A percentile compares a stretch with the other conserved stretches of the same genome.
These are phyloP conservation scores for Teratosphaeria nubilosa DNA, from an alignment of 2,329 filamentous ascomycete genomes.

Conservation along the genomic window DNA sequence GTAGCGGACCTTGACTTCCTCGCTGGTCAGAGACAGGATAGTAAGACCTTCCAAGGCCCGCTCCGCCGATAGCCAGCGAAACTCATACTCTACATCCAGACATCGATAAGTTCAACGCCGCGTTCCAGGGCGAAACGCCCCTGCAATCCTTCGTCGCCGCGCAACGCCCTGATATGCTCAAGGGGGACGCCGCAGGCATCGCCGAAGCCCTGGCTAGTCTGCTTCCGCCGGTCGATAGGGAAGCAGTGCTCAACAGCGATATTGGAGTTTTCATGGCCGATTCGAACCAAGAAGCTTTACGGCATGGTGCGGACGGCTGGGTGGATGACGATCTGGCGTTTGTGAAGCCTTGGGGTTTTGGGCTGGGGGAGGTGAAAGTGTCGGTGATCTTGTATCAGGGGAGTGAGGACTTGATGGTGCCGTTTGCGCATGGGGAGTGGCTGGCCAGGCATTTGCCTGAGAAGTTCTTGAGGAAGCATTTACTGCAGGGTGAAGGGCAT, in stretches of 20 bases:
- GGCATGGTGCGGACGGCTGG: constrained; percentile 14
- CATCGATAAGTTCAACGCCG: constrained; percentile 9
- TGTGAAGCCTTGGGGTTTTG: constrained; percentile 16
- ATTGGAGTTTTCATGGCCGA: constrained; percentile 4
- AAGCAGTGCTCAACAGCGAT: constrained; percentile 4
- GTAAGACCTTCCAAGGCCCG: background rate
- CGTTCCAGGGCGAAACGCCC: constrained; percentile 7
- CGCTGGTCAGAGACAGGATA: constrained; percentile 13
- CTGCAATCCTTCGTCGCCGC: constrained; percentile 3
- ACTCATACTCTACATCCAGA: constrained; percentile 2
- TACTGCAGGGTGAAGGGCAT: constrained; percentile 15
- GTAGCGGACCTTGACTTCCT: constrained; percentile 11
- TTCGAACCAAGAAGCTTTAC: constrained; percentile 8
- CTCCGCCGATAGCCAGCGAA: no score
- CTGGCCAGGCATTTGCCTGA: constrained; percentile 13
- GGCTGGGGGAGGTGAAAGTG: constrained; percentile 13
- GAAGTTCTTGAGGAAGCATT: constrained; percentile 9
- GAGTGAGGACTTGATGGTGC: constrained; percentile 16
- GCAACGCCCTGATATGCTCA: constrained; percentile 6
- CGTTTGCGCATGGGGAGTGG: constrained; percentile 16
- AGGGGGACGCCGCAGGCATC: constrained; percentile 6
- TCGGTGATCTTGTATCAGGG: constrained; percentile 18
- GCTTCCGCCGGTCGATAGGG: constrained; percentile 10
- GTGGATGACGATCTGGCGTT: constrained; percentile 19
- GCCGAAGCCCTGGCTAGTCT: constrained; percentile 5